Percentiles rank a stretch among this genome's conserved stretches.
phyloP scores from a whole-genome alignment of 495 filamentous ascomycete species.

The Hyaloscypha variabilis region DNA sequence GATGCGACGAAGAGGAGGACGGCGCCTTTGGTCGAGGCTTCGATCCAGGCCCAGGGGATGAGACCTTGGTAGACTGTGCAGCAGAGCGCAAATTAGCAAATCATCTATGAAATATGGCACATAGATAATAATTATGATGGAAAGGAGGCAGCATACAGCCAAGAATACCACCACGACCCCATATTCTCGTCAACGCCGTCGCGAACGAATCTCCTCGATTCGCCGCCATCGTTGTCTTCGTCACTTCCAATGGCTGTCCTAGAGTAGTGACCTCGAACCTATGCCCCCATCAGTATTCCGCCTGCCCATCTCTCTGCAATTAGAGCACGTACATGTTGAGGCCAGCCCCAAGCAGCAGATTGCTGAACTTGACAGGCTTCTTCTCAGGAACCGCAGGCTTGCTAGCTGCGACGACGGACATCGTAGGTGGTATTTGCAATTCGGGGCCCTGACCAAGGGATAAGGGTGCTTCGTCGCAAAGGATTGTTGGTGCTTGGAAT shows the following conservation, averaged over 20 bases:
- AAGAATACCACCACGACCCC: constrained; percentile 89
- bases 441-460: constrained; percentile 91
- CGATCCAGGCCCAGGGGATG: constrained; percentile 99
- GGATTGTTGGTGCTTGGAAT: constrained; percentile 2
- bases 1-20: constrained; percentile 99
- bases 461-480: constrained; percentile 78
- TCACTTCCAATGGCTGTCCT: constrained; percentile 96
- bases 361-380: constrained; percentile 99
- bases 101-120: not conserved
- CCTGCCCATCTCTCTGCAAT: not conserved
- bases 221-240: constrained; percentile 99
- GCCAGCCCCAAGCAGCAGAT: constrained; percentile 92
- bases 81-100: not conserved
- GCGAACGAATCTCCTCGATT: constrained; percentile 88
- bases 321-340: constrained; percentile 94
- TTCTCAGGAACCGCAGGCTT: constrained; percentile 75
- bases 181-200: constrained; percentile 80
- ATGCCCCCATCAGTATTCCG: constrained; percentile 2
- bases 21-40: constrained; percentile 98
- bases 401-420: constrained; percentile 61
- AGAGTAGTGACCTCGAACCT: constrained; percentile 75
- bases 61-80: constrained; percentile 94
- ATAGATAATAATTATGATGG: not conserved
- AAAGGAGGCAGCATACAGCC: constrained; percentile 73
- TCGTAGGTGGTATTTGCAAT: constrained; percentile 50